Evolutionary conservation across 306 rosid genomes (phyloP).

Genomic region (Rosa lucieae): DNA sequence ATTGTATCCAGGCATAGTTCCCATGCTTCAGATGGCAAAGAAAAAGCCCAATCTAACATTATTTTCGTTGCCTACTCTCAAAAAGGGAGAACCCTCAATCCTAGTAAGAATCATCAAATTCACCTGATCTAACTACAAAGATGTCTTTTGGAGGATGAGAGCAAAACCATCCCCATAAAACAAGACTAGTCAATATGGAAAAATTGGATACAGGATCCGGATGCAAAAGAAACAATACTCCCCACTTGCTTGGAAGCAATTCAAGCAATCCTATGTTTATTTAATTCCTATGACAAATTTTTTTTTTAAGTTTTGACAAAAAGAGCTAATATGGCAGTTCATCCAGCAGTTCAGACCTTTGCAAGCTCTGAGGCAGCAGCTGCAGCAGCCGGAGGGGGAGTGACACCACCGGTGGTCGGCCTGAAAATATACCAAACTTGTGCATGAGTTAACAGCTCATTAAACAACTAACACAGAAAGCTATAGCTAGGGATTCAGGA

Average conservation of each 20-base stretch:
- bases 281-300: slow-evolving; percentile 35
- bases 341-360: slow-evolving; percentile 25
- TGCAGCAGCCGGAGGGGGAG: slow-evolving; percentile 47
- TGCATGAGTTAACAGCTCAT: neutral
- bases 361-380: slow-evolving; percentile 34
- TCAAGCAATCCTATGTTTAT: slow-evolving; percentile 52
- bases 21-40: slow-evolving; percentile 11
- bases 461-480: neutral
- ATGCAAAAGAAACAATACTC: slow-evolving; percentile 40
- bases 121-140: slow-evolving; percentile 47
- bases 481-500: neutral
- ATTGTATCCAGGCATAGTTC: slow-evolving; percentile 9
- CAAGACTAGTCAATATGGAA: slow-evolving; percentile 23
- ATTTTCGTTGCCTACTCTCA: slow-evolving; percentile 14
- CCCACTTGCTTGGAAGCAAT: slow-evolving; percentile 35
- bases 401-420: slow-evolving; percentile 93
- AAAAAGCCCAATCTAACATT: slow-evolving; percentile 10
- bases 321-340: slow-evolving; percentile 15
- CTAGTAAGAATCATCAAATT: slow-evolving; percentile 36
- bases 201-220: slow-evolving; percentile 42
- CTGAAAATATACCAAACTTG: slow-evolving; percentile 38
- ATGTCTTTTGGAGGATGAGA: slow-evolving; percentile 52
- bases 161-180: slow-evolving; percentile 70
- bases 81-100: slow-evolving; percentile 25
- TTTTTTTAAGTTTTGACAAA: slow-evolving; percentile 32